Conservation (phyloP, 352 stramenopile species). For the Phytopythium litorale region DNA sequence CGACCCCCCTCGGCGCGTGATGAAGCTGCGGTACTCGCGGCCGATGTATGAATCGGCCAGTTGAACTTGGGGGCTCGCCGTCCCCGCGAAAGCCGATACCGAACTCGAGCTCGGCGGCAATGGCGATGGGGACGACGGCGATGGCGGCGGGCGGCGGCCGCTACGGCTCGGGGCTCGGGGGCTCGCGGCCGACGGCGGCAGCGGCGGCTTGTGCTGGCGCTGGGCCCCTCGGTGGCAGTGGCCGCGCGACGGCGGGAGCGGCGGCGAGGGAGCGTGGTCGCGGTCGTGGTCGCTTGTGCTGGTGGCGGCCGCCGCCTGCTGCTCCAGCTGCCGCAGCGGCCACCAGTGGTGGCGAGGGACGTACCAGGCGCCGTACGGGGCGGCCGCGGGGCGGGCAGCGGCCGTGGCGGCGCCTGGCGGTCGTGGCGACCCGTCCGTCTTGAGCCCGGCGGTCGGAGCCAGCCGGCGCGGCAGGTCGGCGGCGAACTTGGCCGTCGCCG, state of each 20-base stretch:
- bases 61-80: slow-evolving; percentile 11
- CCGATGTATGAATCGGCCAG: slow-evolving; percentile 33
- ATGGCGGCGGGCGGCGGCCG: background rate
- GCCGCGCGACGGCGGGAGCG: background rate
- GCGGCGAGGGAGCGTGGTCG: slow-evolving; percentile 10
- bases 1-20: slow-evolving; percentile 8
- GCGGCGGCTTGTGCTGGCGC: slow-evolving; percentile 28
- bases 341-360: slow-evolving; percentile 51
- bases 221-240: slow-evolving; percentile 23
- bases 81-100: background rate
- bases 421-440: background rate
- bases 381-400: slow-evolving; percentile 10
- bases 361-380: slow-evolving; percentile 57
- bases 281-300: too few species aligned
- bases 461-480: slow-evolving; percentile 27
- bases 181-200: slow-evolving; percentile 6
- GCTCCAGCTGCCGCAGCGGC: slow-evolving; percentile 32
- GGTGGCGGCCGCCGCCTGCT: slow-evolving; percentile 22
- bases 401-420: background rate
- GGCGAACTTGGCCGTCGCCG: slow-evolving; percentile 29
- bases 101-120: background rate
- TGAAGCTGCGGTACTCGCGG: slow-evolving; percentile 48
- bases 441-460: background rate
- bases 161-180: background rate
- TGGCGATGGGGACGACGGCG: background rate